These are phyloP conservation scores for Anastatica hierochuntica DNA, from an alignment of 345 rosid genomes.

Conservation along the genomic window DNA sequence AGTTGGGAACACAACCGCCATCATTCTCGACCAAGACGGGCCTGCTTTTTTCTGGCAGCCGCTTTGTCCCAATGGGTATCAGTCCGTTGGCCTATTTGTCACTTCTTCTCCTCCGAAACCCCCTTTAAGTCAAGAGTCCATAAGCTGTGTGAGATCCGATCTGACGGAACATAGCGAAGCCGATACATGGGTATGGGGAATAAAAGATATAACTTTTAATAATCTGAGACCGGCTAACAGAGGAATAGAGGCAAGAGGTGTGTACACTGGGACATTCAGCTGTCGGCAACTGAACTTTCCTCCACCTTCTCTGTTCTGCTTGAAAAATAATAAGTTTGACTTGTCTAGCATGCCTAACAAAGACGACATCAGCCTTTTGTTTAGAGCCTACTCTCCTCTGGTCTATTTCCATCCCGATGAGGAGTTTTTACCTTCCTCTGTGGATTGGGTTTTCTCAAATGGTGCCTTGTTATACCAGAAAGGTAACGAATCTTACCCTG, in stretches of 20 bases:
- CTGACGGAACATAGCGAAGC: slow-evolving; percentile 44
- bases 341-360: slow-evolving; percentile 46
- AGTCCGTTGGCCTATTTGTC: slow-evolving; percentile 44
- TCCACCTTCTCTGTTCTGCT: slow-evolving; percentile 29
- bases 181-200: slow-evolving; percentile 53
- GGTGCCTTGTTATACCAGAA: slow-evolving; percentile 50
- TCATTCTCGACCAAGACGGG: slow-evolving; percentile 45
- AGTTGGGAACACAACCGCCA: slow-evolving; percentile 50
- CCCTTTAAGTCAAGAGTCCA: slow-evolving; percentile 25
- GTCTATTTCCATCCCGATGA: slow-evolving; percentile 73
- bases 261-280: slow-evolving; percentile 51
- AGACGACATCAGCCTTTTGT: slow-evolving; percentile 33
- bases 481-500: slow-evolving; percentile 58
- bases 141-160: slow-evolving; percentile 58
- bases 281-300: slow-evolving; percentile 23
- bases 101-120: slow-evolving; percentile 51
- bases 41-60: slow-evolving; percentile 66
- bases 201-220: slow-evolving; percentile 28
- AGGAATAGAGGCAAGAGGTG: slow-evolving; percentile 41
- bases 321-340: slow-evolving; percentile 38
- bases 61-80: slow-evolving; percentile 50
- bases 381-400: slow-evolving; percentile 47
- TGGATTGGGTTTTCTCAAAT: slow-evolving; percentile 52
- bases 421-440: slow-evolving; percentile 53
- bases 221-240: slow-evolving; percentile 35